phyloP scores from a whole-genome alignment of 2,329 filamentous ascomycete genomes.

The Pseudogymnoascus sp. region DNA sequence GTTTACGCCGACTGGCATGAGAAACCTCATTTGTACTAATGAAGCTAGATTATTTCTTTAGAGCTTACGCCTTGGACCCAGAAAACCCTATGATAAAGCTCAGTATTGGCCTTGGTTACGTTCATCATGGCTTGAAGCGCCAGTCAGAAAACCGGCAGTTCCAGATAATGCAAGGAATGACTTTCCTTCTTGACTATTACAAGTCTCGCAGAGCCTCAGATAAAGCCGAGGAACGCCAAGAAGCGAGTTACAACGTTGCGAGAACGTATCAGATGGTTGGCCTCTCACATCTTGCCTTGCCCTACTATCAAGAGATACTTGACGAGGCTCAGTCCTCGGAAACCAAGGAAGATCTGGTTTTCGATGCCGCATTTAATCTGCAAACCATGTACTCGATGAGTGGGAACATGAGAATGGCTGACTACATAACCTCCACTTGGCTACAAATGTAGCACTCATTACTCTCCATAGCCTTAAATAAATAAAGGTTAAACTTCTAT shows the following conservation, averaged over 20 bases:
- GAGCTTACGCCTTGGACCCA: conserved; percentile 66
- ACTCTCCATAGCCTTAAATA: background rate
- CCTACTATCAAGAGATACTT: conserved; percentile 54
- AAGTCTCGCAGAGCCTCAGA: conserved; percentile 41
- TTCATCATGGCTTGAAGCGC: conserved; percentile 82
- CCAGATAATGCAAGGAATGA: conserved; percentile 73
- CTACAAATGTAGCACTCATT: conserved; percentile 35
- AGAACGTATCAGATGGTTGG: conserved; percentile 70
- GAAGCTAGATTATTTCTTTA: conserved; percentile 70
- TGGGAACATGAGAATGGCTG: conserved; percentile 55
- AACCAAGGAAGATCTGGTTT: conserved; percentile 48
- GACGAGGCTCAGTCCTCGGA: conserved; percentile 28
- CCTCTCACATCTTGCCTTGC: conserved; percentile 61
- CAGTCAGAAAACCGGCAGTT: conserved; percentile 87
- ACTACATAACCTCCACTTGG: conserved; percentile 51
- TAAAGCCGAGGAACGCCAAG: conserved; percentile 46
- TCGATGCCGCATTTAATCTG: conserved; percentile 68
- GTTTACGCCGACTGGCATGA: conserved; percentile 13
- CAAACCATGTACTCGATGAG: conserved; percentile 57
- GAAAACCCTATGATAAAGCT: conserved; percentile 72
- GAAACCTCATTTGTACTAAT: background rate
- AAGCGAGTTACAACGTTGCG: conserved; percentile 76
- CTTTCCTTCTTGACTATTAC: conserved; percentile 71
- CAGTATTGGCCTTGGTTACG: conserved; percentile 72
- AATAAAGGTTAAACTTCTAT: background rate